Conservation (phyloP, 352 stramenopile genomes). For the Phytophthora aleatoria region DNA sequence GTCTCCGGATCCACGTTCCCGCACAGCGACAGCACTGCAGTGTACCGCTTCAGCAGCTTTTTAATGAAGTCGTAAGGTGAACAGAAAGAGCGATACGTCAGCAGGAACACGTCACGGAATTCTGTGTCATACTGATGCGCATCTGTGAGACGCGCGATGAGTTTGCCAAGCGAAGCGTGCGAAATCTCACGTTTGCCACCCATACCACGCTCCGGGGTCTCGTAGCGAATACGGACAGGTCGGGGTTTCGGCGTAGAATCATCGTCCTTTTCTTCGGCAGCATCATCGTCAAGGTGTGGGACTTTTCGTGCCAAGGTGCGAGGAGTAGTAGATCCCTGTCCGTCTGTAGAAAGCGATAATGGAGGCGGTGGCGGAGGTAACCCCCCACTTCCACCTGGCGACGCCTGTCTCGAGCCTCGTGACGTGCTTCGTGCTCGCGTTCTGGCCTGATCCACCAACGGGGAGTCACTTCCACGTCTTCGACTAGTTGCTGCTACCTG, state of each 20-base stretch:
- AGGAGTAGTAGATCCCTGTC: constrained; percentile 21
- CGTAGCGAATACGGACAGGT: constrained; percentile 78
- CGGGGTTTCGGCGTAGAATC: constrained; percentile 37
- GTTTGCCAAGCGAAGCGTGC: constrained; percentile 83
- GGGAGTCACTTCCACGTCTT: constrained; percentile 25
- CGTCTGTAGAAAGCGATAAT: constrained; percentile 24
- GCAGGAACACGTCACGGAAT: constrained; percentile 86
- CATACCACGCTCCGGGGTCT: constrained; percentile 59
- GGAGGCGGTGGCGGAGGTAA: constrained; percentile 25
- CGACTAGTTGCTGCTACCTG: constrained; percentile 29
- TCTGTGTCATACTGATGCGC: constrained; percentile 86
- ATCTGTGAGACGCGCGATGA: constrained; percentile 84
- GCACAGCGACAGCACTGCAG: constrained; percentile 67
- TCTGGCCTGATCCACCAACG: constrained; percentile 14
- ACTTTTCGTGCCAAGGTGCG: constrained; percentile 30
- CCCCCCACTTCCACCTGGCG: constrained; percentile 18
- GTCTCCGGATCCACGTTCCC: constrained; percentile 50
- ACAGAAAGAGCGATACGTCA: constrained; percentile 85
- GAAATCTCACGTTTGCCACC: constrained; percentile 83
- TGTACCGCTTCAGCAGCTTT: constrained; percentile 89
- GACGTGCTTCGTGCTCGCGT: constrained; percentile 29
- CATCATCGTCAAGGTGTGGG: constrained; percentile 11
- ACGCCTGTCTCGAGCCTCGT: constrained; percentile 25
- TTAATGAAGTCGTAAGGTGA: constrained; percentile 88
- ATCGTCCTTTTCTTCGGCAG: constrained; percentile 14